phyloP scores from a whole-genome alignment of 2,329 filamentous ascomycete species.

The Sclerotinia trifoliorum region DNA sequence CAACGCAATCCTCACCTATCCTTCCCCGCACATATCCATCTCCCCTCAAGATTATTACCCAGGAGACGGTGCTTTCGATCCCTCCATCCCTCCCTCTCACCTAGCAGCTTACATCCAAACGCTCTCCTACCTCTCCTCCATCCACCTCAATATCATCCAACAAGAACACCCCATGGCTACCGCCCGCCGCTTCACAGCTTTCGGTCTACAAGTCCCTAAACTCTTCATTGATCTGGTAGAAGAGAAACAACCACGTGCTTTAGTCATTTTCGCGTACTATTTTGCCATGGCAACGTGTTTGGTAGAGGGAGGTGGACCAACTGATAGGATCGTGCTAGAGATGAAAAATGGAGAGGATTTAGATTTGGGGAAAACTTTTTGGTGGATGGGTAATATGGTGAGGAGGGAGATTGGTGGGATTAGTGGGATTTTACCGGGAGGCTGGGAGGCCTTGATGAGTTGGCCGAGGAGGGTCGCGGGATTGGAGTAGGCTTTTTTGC shows the following conservation, averaged over 20 bases:
- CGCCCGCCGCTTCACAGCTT: constrained; percentile 25
- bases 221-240: constrained; percentile 27
- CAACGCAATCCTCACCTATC: constrained; percentile 15
- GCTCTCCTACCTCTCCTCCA: constrained; percentile 16
- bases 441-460: constrained; percentile 9
- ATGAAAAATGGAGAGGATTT: constrained; percentile 13
- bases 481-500: background rate
- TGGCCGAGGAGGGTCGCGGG: constrained; percentile 16
- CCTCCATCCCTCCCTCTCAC: constrained; percentile 18
- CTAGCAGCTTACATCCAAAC: constrained; percentile 12
- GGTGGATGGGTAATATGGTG: constrained; percentile 18
- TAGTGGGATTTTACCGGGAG: background rate
- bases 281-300: constrained; percentile 34
- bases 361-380: constrained; percentile 13
- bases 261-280: constrained; percentile 37
- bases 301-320: background rate
- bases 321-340: background rate
- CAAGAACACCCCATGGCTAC: constrained; percentile 21
- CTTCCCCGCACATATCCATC: background rate
- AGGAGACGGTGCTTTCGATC: background rate
- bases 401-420: constrained; percentile 17
- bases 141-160: constrained; percentile 13
- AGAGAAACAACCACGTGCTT: constrained; percentile 25
- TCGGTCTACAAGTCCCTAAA: constrained; percentile 26
- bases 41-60: background rate